phyloP scores from a whole-genome alignment of 2,329 filamentous ascomycete species.

The Aspergillus phoenicis region DNA sequence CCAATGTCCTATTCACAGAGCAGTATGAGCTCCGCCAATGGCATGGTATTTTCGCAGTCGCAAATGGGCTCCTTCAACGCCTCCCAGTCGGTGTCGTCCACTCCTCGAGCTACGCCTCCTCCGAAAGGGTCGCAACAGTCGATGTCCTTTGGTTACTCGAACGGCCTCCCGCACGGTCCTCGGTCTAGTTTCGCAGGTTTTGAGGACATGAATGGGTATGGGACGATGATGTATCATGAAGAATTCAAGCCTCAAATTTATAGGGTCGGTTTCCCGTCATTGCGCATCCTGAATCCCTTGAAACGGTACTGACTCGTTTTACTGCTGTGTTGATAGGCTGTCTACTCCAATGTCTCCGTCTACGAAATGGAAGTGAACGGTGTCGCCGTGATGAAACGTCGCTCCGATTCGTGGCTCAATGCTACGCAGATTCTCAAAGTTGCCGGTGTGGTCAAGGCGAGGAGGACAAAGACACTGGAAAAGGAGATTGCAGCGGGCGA shows the following conservation, averaged over 20 bases:
- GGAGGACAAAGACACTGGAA: constrained; percentile 95
- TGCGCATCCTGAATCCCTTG: background rate
- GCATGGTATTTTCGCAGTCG: constrained; percentile 42
- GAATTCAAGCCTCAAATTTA: constrained; percentile 52
- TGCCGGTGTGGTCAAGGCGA: constrained; percentile 94
- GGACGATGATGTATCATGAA: constrained; percentile 41
- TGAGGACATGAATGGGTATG: constrained; percentile 45
- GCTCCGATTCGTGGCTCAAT: constrained; percentile 94
- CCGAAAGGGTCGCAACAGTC: constrained; percentile 47
- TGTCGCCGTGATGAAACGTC: constrained; percentile 91
- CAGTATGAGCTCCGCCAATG: constrained; percentile 42
- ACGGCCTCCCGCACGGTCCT: constrained; percentile 37
- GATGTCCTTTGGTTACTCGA: constrained; percentile 45
- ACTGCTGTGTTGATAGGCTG: constrained; percentile 58
- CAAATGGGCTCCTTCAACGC: constrained; percentile 47
- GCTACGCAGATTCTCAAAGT: constrained; percentile 98
- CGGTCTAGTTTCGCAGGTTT: constrained; percentile 43
- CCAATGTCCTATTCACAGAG: constrained; percentile 45
- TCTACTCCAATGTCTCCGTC: constrained; percentile 93
- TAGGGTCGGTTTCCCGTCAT: constrained; percentile 38
- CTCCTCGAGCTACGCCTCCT: constrained; percentile 49
- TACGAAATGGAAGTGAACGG: constrained; percentile 98
- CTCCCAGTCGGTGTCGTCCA: constrained; percentile 49
- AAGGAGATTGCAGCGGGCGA: constrained; percentile 96
- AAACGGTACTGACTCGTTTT: constrained; percentile 17